These are phyloP conservation scores for Ramularia endophylla DNA, from an alignment of 2,329 filamentous ascomycete genomes.

Conservation along the genomic window DNA sequence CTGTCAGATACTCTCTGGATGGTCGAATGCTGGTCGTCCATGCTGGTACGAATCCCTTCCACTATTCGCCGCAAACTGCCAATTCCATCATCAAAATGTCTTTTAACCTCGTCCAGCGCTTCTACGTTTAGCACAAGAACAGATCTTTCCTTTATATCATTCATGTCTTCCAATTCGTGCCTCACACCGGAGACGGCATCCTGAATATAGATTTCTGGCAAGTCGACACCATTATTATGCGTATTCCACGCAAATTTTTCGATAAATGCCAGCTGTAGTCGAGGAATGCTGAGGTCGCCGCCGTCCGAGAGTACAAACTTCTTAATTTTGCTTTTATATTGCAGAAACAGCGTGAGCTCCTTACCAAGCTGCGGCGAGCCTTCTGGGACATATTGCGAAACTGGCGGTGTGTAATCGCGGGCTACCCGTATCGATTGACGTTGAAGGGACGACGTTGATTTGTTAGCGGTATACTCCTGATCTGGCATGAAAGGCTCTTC, in stretches of 20 bases:
- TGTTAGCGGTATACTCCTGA: conserved; percentile 6
- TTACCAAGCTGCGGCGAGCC: conserved; percentile 69
- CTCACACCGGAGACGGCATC: conserved; percentile 93
- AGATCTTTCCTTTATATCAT: conserved; percentile 88
- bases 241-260: conserved; percentile 99
- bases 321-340: conserved; percentile 96
- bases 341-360: conserved; percentile 86
- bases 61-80: conserved; percentile 73
- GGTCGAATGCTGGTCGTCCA: conserved; percentile 75
- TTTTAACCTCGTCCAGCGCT: conserved; percentile 89
- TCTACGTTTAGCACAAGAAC: conserved; percentile 95
- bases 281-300: conserved; percentile 76
- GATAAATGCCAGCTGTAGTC: conserved; percentile 91
- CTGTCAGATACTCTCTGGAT: conserved; percentile 84
- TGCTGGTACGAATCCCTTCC: conserved; percentile 75
- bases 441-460: conserved; percentile 9
- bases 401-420: conserved; percentile 33
- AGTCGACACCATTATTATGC: conserved; percentile 82
- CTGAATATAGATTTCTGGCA: conserved; percentile 97
- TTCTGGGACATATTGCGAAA: conserved; percentile 41
- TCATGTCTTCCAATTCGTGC: conserved; percentile 89
- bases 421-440: conserved; percentile 14
- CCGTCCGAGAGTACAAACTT: conserved; percentile 88
- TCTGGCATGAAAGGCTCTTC: conserved; percentile 23
- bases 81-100: conserved; percentile 89